phyloP scores from a whole-genome alignment of 371 early-diverging fungal species.

The Mortierella sp. region DNA sequence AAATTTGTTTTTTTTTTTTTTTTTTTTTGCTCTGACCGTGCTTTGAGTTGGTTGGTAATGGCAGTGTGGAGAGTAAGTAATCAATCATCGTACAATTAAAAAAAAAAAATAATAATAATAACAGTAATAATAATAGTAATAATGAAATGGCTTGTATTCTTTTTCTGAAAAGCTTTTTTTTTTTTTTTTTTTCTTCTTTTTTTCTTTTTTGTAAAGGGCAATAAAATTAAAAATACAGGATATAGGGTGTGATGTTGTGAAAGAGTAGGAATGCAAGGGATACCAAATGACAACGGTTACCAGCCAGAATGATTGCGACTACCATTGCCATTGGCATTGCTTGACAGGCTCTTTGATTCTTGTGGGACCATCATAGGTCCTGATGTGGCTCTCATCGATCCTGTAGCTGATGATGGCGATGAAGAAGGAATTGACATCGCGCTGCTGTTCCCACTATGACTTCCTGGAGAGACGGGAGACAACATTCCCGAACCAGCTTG shows the following conservation, averaged over 20 bases:
- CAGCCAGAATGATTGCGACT: slow-evolving; percentile 35
- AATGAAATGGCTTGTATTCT: too few relatives aligned
- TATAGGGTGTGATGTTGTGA: neutral
- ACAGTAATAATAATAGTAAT: too few relatives aligned
- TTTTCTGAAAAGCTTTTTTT: too few relatives aligned
- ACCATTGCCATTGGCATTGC: slow-evolving; percentile 9
- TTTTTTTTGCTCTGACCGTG: too few relatives aligned
- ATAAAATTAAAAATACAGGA: neutral
- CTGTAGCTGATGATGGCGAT: slow-evolving; percentile 22
- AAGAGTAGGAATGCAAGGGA: neutral
- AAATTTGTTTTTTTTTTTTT: too few relatives aligned
- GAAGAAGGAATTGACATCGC: slow-evolving; percentile 24
- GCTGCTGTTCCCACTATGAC: slow-evolving; percentile 11
- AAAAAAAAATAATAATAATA: too few relatives aligned
- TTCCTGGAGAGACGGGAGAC: slow-evolving; percentile 40
- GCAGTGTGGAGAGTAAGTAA: too few relatives aligned
- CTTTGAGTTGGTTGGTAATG: too few relatives aligned
- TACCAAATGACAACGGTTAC: slow-evolving; percentile 17
- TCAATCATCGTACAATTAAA: too few relatives aligned
- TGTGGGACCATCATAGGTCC: slow-evolving; percentile 32
- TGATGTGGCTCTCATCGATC: slow-evolving; percentile 29
- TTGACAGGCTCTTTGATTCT: slow-evolving; percentile 27
- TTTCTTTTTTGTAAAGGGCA: neutral
- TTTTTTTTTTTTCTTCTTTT: neutral
- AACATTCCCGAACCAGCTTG: slow-evolving; percentile 42